Conservation (phyloP, 495 filamentous ascomycete species). For the Penicillium diatomitis region DNA sequence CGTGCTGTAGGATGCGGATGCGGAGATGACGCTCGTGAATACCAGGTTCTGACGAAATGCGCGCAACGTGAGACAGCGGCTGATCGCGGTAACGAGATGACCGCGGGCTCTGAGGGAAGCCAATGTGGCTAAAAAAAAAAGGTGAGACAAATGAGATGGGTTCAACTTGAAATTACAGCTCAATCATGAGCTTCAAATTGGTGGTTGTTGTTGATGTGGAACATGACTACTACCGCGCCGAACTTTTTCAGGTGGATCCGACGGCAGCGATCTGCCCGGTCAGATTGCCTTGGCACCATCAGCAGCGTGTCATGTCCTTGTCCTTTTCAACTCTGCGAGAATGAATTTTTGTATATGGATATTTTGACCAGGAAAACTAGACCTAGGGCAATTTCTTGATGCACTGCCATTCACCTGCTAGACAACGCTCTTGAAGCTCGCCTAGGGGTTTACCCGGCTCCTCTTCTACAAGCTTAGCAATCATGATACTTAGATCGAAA, state of each 20-base stretch:
- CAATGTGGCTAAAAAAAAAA: conserved; percentile 27
- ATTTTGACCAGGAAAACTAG: no score
- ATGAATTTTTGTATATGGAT: no score
- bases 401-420: no score
- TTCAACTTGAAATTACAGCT: neutral
- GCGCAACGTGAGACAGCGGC: conserved; percentile 16
- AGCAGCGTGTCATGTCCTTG: no score
- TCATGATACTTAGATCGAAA: no score
- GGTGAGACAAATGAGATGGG: neutral
- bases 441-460: no score
- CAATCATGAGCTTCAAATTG: neutral
- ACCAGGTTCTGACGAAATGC: conserved; percentile 6
- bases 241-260: conserved; percentile 7
- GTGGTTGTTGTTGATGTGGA: neutral
- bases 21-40: conserved; percentile 2
- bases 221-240: neutral
- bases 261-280: conserved; percentile 1
- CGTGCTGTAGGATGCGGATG: conserved; percentile 4
- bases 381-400: no score
- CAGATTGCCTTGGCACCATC: neutral
- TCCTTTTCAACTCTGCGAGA: no score
- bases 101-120: conserved; percentile 30
- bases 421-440: no score
- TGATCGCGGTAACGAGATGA: conserved; percentile 23
- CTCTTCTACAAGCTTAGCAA: no score